Evolutionary conservation across 192 early-diverging fungal species (phyloP), one percentile per base, ranked within the genome.

Genomic region (Chytriomyces sp.): DNA sequence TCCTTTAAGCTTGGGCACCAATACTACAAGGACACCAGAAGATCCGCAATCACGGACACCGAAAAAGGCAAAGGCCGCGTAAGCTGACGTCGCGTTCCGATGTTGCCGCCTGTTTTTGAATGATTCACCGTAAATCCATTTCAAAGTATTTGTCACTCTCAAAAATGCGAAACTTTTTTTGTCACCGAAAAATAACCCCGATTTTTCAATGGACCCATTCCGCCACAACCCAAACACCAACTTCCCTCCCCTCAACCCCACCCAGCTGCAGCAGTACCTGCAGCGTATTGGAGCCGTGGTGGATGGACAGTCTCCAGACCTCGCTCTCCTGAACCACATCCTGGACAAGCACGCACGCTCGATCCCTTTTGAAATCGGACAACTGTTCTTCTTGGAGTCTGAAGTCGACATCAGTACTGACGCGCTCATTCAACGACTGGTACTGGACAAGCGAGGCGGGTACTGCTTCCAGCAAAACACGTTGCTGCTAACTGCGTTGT

Each of bases 381-480:
- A 24, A 6, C 53, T 70, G 3, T 26, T 9, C 50, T 49, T 49
- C 49, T 16, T 59, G 16, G 69, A 70, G 5, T 3, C 35, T 16
- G 57, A 70, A 23, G 24, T 44, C 20, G 16, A 13, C 8, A 10
- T 35, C 9, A 11, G 44, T 2, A 10, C 24, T n/a, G 49, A 13
- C 13, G 69, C 20, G 16, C 23, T 59, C 13, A 10, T 53, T 59
- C n/a, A 9, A 0, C 16, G 13, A 8, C 8, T 70, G 18, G 53
- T 70, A 5, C 26, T 18, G 3, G 16, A 35, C 13, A 24, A 44
- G 24, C 69, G 49, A 13, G 69, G 69, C 50, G 69, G 69, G 24
- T 70, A 70, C 53, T 70, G 69, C 50, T 53, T 70, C 11, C 48
- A 70, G 57, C n/a, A 23, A 10, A 70, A 70, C 69, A 70, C 49